Conservation (phyloP, 2,329 filamentous ascomycete genomes). For the Aspergillus novofumigatus region DNA sequence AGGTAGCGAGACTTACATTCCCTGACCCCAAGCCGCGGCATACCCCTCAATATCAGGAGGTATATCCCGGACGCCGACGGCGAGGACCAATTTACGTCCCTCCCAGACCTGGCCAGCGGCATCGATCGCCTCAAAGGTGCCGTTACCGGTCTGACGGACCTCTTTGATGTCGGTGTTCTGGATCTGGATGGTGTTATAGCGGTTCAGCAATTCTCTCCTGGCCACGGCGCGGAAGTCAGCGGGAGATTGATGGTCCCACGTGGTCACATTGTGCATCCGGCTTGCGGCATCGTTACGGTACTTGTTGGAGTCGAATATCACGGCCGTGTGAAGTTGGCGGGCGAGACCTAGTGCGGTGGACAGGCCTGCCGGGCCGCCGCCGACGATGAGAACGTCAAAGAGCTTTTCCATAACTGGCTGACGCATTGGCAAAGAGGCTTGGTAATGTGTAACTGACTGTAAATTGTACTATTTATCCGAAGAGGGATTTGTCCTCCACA, state of each 20-base stretch:
- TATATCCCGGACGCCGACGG: no score
- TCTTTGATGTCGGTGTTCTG: background rate
- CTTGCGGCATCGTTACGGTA: constrained; percentile 52
- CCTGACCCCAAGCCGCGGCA: no score
- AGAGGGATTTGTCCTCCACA: no score
- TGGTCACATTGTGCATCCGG: constrained; percentile 56
- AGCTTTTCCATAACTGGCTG: background rate
- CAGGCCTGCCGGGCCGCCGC: constrained; percentile 51
- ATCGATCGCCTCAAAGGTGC: no score
- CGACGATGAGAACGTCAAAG: constrained; percentile 51
- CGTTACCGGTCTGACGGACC: constrained; percentile 17
- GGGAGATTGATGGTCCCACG: constrained; percentile 30
- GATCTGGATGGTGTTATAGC: constrained; percentile 4
- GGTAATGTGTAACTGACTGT: no score
- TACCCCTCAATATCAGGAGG: no score
- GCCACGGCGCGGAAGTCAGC: background rate
- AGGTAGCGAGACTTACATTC: no score
- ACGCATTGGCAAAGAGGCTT: no score
- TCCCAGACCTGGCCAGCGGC: no score
- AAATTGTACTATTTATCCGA: no score
- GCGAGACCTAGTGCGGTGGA: constrained; percentile 49
- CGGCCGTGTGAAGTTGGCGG: constrained; percentile 49
- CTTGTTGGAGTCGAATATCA: constrained; percentile 53
- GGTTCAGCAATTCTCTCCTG: background rate
- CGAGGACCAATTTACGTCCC: no score